phyloP scores from a whole-genome alignment of 805 yeast species.

The Spathaspora arborariae region DNA sequence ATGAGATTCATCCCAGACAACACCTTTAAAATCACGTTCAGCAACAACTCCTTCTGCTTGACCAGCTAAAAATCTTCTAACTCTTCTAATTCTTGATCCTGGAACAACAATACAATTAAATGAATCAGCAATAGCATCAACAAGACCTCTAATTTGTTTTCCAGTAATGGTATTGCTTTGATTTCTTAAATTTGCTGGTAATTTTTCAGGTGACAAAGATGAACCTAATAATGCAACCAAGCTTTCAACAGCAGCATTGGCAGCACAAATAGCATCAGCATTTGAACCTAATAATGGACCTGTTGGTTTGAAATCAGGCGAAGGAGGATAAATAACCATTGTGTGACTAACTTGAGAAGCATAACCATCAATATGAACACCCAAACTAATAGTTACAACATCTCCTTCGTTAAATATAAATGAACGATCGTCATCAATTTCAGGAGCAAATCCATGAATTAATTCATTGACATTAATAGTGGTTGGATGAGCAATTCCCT shows the following conservation, averaged over 20 bases:
- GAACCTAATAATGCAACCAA: constrained; percentile 73
- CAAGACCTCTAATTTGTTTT: constrained; percentile 62
- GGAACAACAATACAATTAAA: constrained; percentile 87
- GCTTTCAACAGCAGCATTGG: constrained; percentile 86
- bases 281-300: constrained; percentile 81
- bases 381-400: constrained; percentile 77
- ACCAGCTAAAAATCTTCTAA: constrained; percentile 92
- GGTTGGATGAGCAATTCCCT: constrained; percentile 92
- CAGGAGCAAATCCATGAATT: constrained; percentile 81
- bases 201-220: constrained; percentile 69
- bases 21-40: constrained; percentile 90
- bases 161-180: constrained; percentile 56
- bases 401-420: constrained; percentile 68
- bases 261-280: constrained; percentile 88
- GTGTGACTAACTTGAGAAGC: constrained; percentile 87
- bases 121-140: constrained; percentile 80
- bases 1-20: constrained; percentile 79
- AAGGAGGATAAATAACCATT: constrained; percentile 67
- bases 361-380: constrained; percentile 94
- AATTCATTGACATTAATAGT: constrained; percentile 80
- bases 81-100: constrained; percentile 86
- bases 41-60: constrained; percentile 91
- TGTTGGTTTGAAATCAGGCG: constrained; percentile 43
- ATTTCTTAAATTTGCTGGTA: constrained; percentile 50
- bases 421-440: constrained; percentile 53